A percentile compares a stretch with the other conserved stretches of the same genome.
Conservation (phyloP, 1,284 basidiomycete species). For the Cryptococcus sp. region DNA sequence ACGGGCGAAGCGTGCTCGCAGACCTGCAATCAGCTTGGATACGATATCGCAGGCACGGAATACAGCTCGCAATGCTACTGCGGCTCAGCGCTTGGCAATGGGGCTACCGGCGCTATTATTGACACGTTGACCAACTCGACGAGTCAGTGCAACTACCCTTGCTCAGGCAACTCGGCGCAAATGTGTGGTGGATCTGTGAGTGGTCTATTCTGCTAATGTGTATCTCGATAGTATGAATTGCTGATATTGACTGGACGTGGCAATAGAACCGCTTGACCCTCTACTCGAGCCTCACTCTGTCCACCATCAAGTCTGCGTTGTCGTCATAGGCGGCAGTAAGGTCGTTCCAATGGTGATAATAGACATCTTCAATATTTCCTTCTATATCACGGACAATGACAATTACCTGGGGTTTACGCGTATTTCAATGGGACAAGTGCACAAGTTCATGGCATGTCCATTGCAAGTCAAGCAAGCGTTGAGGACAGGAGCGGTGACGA, state of each 20-base stretch:
- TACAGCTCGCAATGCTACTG: slow-evolving; percentile 28
- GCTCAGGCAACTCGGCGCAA: slow-evolving; percentile 18
- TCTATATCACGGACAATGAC: too few relatives aligned
- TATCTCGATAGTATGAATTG: background rate
- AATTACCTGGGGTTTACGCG: too few relatives aligned
- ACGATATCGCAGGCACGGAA: slow-evolving; percentile 26
- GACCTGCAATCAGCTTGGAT: slow-evolving; percentile 22
- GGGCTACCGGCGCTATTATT: slow-evolving; percentile 11
- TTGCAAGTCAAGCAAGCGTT: too few relatives aligned
- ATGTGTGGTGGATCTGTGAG: slow-evolving; percentile 20
- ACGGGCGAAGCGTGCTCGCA: slow-evolving; percentile 22
- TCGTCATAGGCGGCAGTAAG: background rate
- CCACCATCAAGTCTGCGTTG: slow-evolving; percentile 2
- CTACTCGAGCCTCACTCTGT: slow-evolving; percentile 12
- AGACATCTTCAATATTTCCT: too few relatives aligned
- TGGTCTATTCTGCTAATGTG: background rate
- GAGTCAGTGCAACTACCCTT: slow-evolving; percentile 23
- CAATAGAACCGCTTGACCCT: slow-evolving; percentile 8
- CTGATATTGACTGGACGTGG: background rate
- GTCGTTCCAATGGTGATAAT: too few relatives aligned
- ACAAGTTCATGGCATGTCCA: too few relatives aligned
- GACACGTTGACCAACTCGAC: slow-evolving; percentile 11
- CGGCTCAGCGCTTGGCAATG: slow-evolving; percentile 16
- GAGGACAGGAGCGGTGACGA: too few relatives aligned
- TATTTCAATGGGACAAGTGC: too few relatives aligned